phyloP scores from a whole-genome alignment of 495 filamentous ascomycete species.

The Astrocystis sublimbata region DNA sequence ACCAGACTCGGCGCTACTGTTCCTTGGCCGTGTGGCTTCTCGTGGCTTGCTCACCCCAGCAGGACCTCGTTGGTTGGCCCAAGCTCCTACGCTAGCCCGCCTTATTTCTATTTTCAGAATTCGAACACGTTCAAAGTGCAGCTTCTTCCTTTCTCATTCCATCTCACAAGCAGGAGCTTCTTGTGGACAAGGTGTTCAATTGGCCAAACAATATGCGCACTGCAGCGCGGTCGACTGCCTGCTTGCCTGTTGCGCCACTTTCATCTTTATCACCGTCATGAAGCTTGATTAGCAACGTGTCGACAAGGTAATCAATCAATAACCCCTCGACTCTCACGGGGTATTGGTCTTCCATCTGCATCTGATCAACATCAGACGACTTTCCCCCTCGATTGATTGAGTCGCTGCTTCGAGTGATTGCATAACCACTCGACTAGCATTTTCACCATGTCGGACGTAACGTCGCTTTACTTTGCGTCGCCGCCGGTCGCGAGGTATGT shows the following conservation, averaged over 20 bases:
- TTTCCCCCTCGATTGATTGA: not conserved
- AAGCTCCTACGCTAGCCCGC: slow-evolving; percentile 2
- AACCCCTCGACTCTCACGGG: not conserved
- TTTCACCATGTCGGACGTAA: slow-evolving; percentile 30
- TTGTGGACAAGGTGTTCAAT: slow-evolving; percentile 21
- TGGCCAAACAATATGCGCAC: slow-evolving; percentile 35
- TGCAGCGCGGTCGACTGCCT: slow-evolving; percentile 25
- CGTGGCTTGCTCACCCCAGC: not conserved
- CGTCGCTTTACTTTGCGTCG: slow-evolving; percentile 28
- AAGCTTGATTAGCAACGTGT: slow-evolving; percentile 21
- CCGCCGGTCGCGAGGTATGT: slow-evolving; percentile 36
- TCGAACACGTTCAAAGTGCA: not conserved
- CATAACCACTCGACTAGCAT: not conserved
- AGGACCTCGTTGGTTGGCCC: not conserved
- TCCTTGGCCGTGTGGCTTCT: not conserved
- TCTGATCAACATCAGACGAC: not conserved
- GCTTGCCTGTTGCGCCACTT: slow-evolving; percentile 25
- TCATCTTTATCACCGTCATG: slow-evolving; percentile 26
- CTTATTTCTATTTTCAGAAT: not conserved
- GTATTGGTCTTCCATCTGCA: not conserved
- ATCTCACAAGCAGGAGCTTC: slow-evolving; percentile 5
- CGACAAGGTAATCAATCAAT: not conserved
- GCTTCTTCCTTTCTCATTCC: slow-evolving; percentile 16
- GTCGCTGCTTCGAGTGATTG: not conserved
- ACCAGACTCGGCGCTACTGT: no score